A percentile compares a stretch with the other conserved stretches of the same genome.
phyloP scores from a whole-genome alignment of 2,329 filamentous ascomycete genomes.

The Cladorrhinum sp. region DNA sequence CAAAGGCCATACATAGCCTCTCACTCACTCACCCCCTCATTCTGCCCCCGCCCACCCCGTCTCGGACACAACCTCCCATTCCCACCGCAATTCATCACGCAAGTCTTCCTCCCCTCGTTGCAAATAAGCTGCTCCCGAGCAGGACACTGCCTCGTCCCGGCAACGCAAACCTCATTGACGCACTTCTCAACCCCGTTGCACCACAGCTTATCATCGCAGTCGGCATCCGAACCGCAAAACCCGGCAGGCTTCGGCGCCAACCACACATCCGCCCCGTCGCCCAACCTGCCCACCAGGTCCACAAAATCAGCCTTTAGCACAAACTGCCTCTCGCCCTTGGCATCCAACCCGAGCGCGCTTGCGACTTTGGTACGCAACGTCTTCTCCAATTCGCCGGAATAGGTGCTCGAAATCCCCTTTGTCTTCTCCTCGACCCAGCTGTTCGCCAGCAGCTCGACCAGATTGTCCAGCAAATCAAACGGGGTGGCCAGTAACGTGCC shows the following conservation, averaged over 20 bases:
- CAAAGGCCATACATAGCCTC: no score
- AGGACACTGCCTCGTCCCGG: conserved; percentile 1
- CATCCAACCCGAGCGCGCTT: conserved; percentile 10
- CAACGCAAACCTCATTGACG: conserved; percentile 11
- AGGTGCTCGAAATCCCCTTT: not conserved
- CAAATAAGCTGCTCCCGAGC: not conserved
- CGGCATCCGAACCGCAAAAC: conserved; percentile 10
- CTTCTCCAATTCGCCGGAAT: conserved; percentile 17
- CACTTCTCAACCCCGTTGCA: conserved; percentile 18
- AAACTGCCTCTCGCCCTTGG: conserved; percentile 16
- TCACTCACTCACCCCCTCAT: not conserved
- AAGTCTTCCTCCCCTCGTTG: not conserved
- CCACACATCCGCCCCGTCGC: conserved; percentile 13
- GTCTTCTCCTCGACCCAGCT: conserved; percentile 14
- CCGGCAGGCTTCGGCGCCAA: conserved; percentile 15
- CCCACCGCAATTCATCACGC: not conserved
- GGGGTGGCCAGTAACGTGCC: conserved; percentile 9
- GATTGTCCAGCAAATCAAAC: conserved; percentile 15
- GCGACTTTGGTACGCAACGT: conserved; percentile 4
- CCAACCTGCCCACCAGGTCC: conserved; percentile 4
- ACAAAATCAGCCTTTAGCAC: conserved; percentile 14
- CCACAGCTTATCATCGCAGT: conserved; percentile 9
- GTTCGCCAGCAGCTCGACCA: conserved; percentile 14
- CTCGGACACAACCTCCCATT: not conserved
- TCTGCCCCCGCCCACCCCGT: not conserved